Evolutionary conservation across 345 rosid genomes (phyloP).

Genomic region (Odontarrhena argentea): DNA sequence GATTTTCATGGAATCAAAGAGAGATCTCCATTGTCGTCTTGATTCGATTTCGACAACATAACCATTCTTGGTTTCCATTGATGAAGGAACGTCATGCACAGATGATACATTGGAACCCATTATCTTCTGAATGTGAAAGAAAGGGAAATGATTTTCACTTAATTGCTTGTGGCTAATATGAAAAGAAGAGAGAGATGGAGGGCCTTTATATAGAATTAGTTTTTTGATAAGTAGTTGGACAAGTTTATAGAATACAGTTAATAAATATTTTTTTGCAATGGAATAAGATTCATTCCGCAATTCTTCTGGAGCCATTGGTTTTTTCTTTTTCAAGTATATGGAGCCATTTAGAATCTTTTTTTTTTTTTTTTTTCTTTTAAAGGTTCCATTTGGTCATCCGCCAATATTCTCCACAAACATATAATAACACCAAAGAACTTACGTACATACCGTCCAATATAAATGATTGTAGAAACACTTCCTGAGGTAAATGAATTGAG

Average conservation of each 20-base stretch:
- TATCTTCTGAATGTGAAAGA: slow-evolving; percentile 13
- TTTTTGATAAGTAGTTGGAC: neutral
- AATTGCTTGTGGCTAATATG: slow-evolving; percentile 20
- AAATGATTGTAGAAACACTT: too few relatives aligned
- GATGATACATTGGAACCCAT: slow-evolving; percentile 43
- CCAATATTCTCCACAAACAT: too few relatives aligned
- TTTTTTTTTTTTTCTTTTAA: neutral
- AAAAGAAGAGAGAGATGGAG: neutral
- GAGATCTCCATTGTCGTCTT: slow-evolving; percentile 59
- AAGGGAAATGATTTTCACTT: slow-evolving; percentile 19
- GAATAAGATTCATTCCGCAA: slow-evolving; percentile 39
- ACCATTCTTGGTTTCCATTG: slow-evolving; percentile 27
- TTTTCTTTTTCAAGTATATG: slow-evolving; percentile 11
- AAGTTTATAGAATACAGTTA: neutral
- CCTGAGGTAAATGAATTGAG: too few relatives aligned
- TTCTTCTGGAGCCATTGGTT: slow-evolving; percentile 23
- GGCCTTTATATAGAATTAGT: slow-evolving; percentile 35
- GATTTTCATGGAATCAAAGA: slow-evolving; percentile 57
- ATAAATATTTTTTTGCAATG: neutral
- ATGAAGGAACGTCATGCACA: slow-evolving; percentile 38
- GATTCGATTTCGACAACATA: slow-evolving; percentile 53
- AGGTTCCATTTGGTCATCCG: too few relatives aligned
- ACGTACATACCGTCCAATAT: too few relatives aligned
- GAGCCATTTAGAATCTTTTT: neutral
- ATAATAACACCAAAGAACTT: too few relatives aligned